Conservation (phyloP, 2,329 filamentous ascomycete genomes). For the Fusarium siculi region DNA sequence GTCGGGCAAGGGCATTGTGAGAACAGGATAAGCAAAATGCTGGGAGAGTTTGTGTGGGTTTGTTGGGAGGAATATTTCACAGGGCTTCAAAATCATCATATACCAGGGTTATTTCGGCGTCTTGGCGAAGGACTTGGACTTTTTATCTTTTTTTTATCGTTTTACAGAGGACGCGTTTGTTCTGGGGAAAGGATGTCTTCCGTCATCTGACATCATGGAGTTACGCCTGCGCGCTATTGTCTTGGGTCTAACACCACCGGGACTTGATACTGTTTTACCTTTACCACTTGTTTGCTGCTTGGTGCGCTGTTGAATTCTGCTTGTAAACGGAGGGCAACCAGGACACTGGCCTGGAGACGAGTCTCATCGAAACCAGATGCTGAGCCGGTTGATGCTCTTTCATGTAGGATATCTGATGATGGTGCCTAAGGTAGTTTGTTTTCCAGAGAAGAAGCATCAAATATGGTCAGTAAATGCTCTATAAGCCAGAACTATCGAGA, state of each 20-base stretch:
- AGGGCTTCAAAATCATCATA: constrained; percentile 42
- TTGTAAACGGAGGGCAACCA: not conserved
- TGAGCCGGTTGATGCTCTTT: not conserved
- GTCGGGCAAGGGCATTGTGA: not conserved
- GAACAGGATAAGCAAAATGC: not conserved
- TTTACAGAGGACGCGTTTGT: constrained; percentile 24
- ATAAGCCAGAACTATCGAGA: not conserved
- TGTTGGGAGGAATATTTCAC: constrained; percentile 25
- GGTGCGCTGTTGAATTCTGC: not conserved
- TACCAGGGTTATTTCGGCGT: constrained; percentile 47
- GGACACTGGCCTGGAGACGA: not conserved
- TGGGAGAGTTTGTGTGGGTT: constrained; percentile 1
- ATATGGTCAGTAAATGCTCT: not conserved
- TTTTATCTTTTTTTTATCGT: constrained; percentile 6
- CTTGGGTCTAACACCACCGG: constrained; percentile 11
- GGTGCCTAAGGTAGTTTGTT: not conserved
- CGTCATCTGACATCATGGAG: constrained; percentile 31
- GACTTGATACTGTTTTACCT: constrained; percentile 7
- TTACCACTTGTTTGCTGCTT: constrained; percentile 14
- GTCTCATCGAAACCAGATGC: not conserved
- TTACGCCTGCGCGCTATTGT: constrained; percentile 24
- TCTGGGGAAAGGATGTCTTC: constrained; percentile 15
- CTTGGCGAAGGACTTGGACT: constrained; percentile 34
- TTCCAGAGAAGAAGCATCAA: not conserved
- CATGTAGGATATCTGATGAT: not conserved